A percentile compares a stretch with the other conserved stretches of the same genome.
Conservation (phyloP, 495 filamentous ascomycete species). For the Ramalina peruviana region DNA sequence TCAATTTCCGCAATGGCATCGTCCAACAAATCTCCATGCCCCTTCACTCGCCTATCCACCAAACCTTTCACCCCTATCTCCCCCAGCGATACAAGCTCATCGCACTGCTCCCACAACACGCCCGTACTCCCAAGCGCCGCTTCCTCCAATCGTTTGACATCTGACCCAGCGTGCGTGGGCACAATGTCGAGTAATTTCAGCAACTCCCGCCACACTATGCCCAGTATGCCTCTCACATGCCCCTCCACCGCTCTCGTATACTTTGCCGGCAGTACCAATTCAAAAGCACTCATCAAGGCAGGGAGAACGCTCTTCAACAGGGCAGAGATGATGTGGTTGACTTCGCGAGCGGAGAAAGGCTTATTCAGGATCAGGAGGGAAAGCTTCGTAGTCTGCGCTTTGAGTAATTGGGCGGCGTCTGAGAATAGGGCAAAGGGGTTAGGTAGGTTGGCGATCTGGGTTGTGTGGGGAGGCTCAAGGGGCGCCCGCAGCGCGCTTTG, state of each 20-base stretch:
- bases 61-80: constrained; percentile 51
- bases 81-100: constrained; percentile 47
- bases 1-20: constrained; percentile 76
- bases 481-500: constrained; percentile 20
- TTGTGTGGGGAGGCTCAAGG: constrained; percentile 21
- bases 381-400: constrained; percentile 73
- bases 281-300: constrained; percentile 51
- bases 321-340: constrained; percentile 49
- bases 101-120: constrained; percentile 51
- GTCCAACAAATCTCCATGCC: constrained; percentile 55
- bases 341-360: constrained; percentile 68
- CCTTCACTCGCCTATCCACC: constrained; percentile 44
- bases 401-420: constrained; percentile 51
- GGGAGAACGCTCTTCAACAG: constrained; percentile 53
- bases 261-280: constrained; percentile 41
- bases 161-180: constrained; percentile 10
- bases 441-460: constrained; percentile 16
- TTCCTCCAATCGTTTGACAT: constrained; percentile 12
- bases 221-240: constrained; percentile 29
- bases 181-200: constrained; percentile 18
- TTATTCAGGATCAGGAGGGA: constrained; percentile 71
- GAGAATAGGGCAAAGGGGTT: constrained; percentile 49
- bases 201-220: constrained; percentile 28
- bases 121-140: constrained; percentile 24
- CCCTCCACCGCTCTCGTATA: constrained; percentile 45